Percentiles rank a stretch among this genome's conserved stretches.
Evolutionary conservation across 1,139 yeast genomes (phyloP).

Genomic region (Suhomyces bokatorum): DNA sequence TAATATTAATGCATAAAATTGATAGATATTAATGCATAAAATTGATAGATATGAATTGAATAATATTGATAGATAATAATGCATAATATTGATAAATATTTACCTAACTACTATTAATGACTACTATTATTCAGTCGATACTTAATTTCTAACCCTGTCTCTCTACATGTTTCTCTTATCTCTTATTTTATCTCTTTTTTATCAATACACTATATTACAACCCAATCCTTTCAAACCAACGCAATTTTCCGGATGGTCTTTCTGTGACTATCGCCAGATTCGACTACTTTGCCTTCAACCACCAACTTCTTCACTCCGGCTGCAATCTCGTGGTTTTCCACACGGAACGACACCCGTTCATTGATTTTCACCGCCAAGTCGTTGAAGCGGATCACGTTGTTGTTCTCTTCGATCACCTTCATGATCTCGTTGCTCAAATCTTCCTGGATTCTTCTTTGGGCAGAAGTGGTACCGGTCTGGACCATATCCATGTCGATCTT

Average conservation of each 20-base stretch:
- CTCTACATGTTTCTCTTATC: too few species aligned
- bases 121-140: too few species aligned
- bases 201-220: not conserved
- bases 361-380: conserved; percentile 65
- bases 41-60: too few species aligned
- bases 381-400: conserved; percentile 53
- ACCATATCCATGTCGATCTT: conserved; percentile 96
- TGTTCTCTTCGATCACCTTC: conserved; percentile 43
- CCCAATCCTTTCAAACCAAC: conserved; percentile 13
- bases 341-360: conserved; percentile 66
- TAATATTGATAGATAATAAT: too few species aligned
- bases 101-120: too few species aligned
- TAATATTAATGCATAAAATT: too few species aligned
- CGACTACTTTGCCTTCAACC: conserved; percentile 72
- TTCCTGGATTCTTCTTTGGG: conserved; percentile 78
- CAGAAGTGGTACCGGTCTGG: conserved; percentile 91
- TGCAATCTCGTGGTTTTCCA: conserved; percentile 70
- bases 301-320: conserved; percentile 69
- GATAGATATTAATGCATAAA: too few species aligned
- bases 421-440: conserved; percentile 67
- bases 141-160: too few species aligned
- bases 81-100: too few species aligned
- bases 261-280: conserved; percentile 73
- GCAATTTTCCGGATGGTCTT: conserved; percentile 60
- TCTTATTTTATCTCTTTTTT: too few species aligned